These are phyloP conservation scores for Xylaria palmicola DNA, from an alignment of 495 filamentous ascomycete species.

Conservation along the genomic window DNA sequence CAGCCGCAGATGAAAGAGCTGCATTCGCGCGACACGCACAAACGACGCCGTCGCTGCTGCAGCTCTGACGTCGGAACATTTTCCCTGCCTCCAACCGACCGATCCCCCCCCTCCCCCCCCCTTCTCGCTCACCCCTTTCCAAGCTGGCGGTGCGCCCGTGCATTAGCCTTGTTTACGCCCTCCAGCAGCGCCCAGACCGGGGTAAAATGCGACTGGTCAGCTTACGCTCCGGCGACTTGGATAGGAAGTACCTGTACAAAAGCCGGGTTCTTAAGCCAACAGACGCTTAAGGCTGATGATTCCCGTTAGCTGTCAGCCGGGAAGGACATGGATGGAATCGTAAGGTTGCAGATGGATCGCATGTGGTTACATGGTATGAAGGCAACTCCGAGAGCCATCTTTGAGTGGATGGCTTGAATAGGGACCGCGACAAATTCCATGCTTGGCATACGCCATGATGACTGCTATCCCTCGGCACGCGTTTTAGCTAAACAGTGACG, in stretches of 20 bases:
- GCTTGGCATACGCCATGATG: not conserved
- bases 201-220: slow-evolving; percentile 13
- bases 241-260: slow-evolving; percentile 5
- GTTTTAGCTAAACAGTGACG: not conserved
- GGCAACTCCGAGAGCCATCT: slow-evolving; percentile 6
- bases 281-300: slow-evolving; percentile 7
- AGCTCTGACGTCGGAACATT: slow-evolving; percentile 7
- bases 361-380: not conserved
- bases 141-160: slow-evolving; percentile 9
- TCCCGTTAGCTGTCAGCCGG: not conserved
- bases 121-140: not conserved
- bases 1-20: slow-evolving; percentile 1
- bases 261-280: not conserved
- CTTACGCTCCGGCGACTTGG: slow-evolving; percentile 2
- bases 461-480: not conserved
- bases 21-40: not conserved
- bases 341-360: not conserved
- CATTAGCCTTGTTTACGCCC: slow-evolving; percentile 2
- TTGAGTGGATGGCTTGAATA: not conserved
- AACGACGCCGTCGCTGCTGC: not conserved
- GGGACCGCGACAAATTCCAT: not conserved
- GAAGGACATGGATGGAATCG: not conserved
- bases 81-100: not conserved
- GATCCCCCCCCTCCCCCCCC: not conserved
- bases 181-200: slow-evolving; percentile 1